These are phyloP conservation scores for Mycotypha africana DNA, from an alignment of 371 early-diverging fungal genomes.

Conservation along the genomic window DNA sequence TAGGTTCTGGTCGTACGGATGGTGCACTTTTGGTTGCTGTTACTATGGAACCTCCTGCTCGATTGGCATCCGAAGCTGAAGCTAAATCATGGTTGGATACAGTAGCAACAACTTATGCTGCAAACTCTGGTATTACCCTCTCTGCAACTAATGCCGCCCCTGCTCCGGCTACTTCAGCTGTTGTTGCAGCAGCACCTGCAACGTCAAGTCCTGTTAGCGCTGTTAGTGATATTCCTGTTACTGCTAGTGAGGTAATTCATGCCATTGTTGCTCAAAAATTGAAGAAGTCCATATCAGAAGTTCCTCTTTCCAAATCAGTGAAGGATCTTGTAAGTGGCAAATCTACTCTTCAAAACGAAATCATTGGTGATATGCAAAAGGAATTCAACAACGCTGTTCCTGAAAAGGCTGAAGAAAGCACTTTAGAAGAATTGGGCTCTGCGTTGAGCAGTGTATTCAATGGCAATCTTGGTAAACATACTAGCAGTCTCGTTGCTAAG, in stretches of 20 bases:
- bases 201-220: conserved; percentile 11
- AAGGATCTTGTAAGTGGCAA: conserved; percentile 95
- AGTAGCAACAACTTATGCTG: conserved; percentile 72
- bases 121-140: conserved; percentile 72
- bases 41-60: conserved; percentile 60
- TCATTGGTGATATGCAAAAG: conserved; percentile 91
- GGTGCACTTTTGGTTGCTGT: conserved; percentile 76
- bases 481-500: conserved; percentile 73
- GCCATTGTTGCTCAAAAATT: conserved; percentile 90
- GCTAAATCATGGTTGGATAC: conserved; percentile 86
- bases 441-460: conserved; percentile 58
- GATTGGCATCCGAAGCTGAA: conserved; percentile 74
- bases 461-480: conserved; percentile 83
- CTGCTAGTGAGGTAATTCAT: conserved; percentile 73
- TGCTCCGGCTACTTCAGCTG: conserved; percentile 8
- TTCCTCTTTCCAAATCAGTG: conserved; percentile 76
- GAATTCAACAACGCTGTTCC: conserved; percentile 86
- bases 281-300: conserved; percentile 75
- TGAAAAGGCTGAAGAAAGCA: conserved; percentile 91
- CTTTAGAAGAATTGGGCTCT: conserved; percentile 79
- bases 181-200: not conserved
- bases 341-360: conserved; percentile 95
- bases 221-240: conserved; percentile 71
- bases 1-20: conserved; percentile 81
- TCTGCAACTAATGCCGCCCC: conserved; percentile 50